Conservation (phyloP, 164 flowering plant species). For the Dillenia suffruticosa region DNA sequence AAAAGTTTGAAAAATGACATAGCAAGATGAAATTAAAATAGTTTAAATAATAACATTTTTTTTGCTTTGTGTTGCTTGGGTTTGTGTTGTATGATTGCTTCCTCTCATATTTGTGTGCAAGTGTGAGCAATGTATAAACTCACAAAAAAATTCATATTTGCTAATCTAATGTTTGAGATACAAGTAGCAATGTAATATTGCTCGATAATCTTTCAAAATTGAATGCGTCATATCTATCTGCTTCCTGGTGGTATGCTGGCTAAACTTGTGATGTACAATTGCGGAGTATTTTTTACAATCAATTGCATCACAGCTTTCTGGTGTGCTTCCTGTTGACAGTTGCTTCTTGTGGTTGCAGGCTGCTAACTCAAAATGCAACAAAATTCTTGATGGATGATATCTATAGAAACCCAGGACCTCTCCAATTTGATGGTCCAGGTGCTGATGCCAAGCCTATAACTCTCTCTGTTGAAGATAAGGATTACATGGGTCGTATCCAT, state of each 20-base stretch:
- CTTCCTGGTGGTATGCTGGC: neutral
- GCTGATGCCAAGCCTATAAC: constrained; percentile 78
- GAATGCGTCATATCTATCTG: no score
- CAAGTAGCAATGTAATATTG: no score
- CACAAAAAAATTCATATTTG: no score
- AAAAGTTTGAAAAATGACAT: neutral
- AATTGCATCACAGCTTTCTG: no score
- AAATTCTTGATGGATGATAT: constrained; percentile 81
- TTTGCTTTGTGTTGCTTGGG: no score
- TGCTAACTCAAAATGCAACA: constrained; percentile 74
- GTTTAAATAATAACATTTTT: no score
- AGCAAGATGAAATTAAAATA: neutral
- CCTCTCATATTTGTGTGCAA: no score
- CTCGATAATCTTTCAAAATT: no score
- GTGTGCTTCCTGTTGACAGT: no score
- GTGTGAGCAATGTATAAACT: no score
- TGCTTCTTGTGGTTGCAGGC: constrained; percentile 37
- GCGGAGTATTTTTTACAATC: neutral
- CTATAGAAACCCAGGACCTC: constrained; percentile 97
- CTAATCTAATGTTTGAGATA: no score
- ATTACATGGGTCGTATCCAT: constrained; percentile 99
- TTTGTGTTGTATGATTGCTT: no score
- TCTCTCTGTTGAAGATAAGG: constrained; percentile 93
- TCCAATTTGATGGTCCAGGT: constrained; percentile 98
- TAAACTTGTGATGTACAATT: neutral